Percentiles rank a stretch among this genome's conserved stretches.
phyloP scores from a whole-genome alignment of 2,329 filamentous ascomycete genomes.

The Aspergillus sp. region DNA sequence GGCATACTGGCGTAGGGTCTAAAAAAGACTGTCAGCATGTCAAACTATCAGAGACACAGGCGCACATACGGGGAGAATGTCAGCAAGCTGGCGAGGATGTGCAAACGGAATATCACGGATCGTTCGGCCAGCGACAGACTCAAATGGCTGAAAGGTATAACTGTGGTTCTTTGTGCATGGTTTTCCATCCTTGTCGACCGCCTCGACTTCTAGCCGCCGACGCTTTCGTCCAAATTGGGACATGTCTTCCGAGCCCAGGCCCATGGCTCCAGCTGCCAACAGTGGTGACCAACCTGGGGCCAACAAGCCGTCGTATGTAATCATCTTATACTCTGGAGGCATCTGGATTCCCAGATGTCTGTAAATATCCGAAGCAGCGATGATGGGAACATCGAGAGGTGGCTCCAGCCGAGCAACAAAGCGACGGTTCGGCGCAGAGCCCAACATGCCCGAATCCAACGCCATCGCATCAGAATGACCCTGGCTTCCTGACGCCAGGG shows the following conservation, averaged over 20 bases:
- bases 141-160: constrained; percentile 44
- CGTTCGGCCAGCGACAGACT: constrained; percentile 38
- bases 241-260: constrained; percentile 24
- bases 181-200: constrained; percentile 29
- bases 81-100: constrained; percentile 45
- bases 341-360: constrained; percentile 38
- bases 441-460: constrained; percentile 36
- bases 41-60: not conserved
- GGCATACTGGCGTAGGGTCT: constrained; percentile 46
- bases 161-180: constrained; percentile 34
- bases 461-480: constrained; percentile 34
- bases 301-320: constrained; percentile 38
- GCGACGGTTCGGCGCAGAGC: constrained; percentile 39
- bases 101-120: constrained; percentile 43
- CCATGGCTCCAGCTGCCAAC: constrained; percentile 20
- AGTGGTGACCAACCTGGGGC: constrained; percentile 30
- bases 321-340: constrained; percentile 38
- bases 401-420: constrained; percentile 45
- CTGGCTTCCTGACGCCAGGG: constrained; percentile 31
- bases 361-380: constrained; percentile 41
- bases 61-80: constrained; percentile 39
- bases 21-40: not conserved
- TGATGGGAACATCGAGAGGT: constrained; percentile 40
- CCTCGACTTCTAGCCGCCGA: constrained; percentile 30
- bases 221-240: constrained; percentile 29